phyloP scores from a whole-genome alignment of 148 eudicot genomes.

The Polygonum maritimum region DNA sequence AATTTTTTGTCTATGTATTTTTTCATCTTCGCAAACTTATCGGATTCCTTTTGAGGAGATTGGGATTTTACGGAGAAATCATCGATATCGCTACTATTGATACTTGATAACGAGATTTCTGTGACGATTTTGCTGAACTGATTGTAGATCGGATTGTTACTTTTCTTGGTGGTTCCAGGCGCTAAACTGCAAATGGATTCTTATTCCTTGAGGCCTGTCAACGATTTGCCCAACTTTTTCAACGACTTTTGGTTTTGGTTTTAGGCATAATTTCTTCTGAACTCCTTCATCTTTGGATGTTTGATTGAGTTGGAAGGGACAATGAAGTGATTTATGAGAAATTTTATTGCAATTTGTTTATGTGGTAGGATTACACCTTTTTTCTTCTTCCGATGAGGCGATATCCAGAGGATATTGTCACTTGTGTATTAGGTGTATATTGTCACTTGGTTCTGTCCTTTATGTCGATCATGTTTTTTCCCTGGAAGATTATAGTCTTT shows the following conservation, averaged over 20 bases:
- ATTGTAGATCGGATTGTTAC: not conserved
- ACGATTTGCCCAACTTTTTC: slow-evolving; percentile 46
- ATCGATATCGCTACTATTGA: not conserved
- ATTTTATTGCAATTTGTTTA: not conserved
- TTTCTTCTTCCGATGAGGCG: not conserved
- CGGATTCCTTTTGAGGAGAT: not conserved
- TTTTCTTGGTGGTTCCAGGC: not conserved
- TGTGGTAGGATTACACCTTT: not conserved
- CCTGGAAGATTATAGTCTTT: not conserved
- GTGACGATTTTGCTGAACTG: not conserved
- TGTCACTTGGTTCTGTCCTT: too few relatives aligned
- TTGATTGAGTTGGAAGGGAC: not conserved
- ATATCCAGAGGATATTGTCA: too few relatives aligned
- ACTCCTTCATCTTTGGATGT: not conserved
- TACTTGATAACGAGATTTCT: not conserved
- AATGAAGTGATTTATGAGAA: not conserved
- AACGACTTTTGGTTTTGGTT: slow-evolving; percentile 50
- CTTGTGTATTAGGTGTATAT: too few relatives aligned
- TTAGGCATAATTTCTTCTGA: slow-evolving; percentile 44
- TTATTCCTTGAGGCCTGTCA: slow-evolving; percentile 42
- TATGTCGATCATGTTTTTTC: not conserved
- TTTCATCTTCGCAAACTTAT: not conserved
- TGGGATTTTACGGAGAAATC: not conserved
- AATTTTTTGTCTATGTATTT: not conserved
- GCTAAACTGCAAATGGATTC: slow-evolving; percentile 27